phyloP scores from a whole-genome alignment of 2,329 filamentous ascomycete species.

The Aaosphaeria arxii region DNA sequence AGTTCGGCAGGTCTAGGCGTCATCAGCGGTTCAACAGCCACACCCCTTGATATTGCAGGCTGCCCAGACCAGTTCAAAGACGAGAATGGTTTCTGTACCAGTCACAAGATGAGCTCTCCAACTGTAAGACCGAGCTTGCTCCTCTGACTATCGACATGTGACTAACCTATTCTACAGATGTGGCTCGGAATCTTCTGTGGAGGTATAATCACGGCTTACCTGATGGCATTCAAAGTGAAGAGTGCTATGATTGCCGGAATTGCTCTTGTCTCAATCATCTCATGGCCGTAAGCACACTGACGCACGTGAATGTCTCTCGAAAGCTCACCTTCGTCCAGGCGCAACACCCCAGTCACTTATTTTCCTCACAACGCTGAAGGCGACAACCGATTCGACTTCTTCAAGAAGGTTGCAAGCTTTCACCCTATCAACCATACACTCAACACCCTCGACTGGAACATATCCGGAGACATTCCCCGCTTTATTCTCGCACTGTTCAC shows the following conservation, averaged over 20 bases:
- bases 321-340: constrained; percentile 31
- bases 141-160: neutral
- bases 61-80: constrained; percentile 58
- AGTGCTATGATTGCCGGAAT: constrained; percentile 83
- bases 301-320: neutral
- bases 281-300: constrained; percentile 61
- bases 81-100: constrained; percentile 58
- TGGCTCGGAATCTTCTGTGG: constrained; percentile 89
- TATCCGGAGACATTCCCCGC: constrained; percentile 64
- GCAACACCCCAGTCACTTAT: constrained; percentile 70
- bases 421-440: constrained; percentile 70
- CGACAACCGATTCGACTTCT: constrained; percentile 73
- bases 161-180: constrained; percentile 45
- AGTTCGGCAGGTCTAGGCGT: constrained; percentile 80
- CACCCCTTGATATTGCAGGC: constrained; percentile 72
- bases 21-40: constrained; percentile 61
- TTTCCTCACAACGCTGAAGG: constrained; percentile 72
- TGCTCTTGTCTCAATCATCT: constrained; percentile 78
- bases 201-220: constrained; percentile 72
- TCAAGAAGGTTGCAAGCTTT: constrained; percentile 80
- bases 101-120: constrained; percentile 76
- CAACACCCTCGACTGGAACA: constrained; percentile 70
- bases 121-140: constrained; percentile 39
- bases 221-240: constrained; percentile 84
- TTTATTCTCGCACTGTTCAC: constrained; percentile 83